phyloP scores from a whole-genome alignment of 2,329 filamentous ascomycete genomes.

The Pseudonectria foliicola region DNA sequence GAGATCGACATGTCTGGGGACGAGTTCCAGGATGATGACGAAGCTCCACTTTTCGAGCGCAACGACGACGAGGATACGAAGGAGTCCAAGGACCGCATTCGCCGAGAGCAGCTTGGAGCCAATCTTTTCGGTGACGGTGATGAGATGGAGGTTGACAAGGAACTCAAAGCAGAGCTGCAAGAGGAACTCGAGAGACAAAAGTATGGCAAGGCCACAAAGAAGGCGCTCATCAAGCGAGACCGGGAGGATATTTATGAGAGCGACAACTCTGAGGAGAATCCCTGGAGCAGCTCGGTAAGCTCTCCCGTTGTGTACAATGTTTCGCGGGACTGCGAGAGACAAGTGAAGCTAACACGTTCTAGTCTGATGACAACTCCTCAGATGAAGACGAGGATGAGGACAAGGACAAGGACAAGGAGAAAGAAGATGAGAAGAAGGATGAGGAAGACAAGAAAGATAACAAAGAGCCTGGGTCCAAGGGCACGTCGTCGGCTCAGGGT shows the following conservation, averaged over 20 bases:
- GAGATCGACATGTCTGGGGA: conserved; percentile 61
- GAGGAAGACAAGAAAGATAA: conserved; percentile 48
- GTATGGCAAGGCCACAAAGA: conserved; percentile 69
- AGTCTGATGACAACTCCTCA: conserved; percentile 43
- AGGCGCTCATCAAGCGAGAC: conserved; percentile 76
- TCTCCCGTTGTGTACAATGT: background rate
- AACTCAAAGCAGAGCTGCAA: conserved; percentile 61
- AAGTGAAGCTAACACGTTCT: conserved; percentile 11
- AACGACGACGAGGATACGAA: conserved; percentile 79
- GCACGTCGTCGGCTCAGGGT: conserved; percentile 49
- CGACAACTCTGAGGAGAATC: conserved; percentile 45
- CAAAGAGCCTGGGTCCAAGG: conserved; percentile 55
- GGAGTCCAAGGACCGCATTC: conserved; percentile 63
- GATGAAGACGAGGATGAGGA: conserved; percentile 45
- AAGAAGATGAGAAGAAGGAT: conserved; percentile 49
- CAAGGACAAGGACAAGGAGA: conserved; percentile 48
- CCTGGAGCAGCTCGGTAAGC: conserved; percentile 33
- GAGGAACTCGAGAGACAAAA: conserved; percentile 63
- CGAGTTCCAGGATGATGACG: conserved; percentile 84
- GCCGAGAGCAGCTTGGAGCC: conserved; percentile 75
- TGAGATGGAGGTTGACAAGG: conserved; percentile 66
- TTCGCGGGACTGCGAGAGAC: background rate
- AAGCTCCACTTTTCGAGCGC: conserved; percentile 64
- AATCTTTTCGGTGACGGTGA: conserved; percentile 70
- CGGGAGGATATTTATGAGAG: conserved; percentile 81